Conservation (phyloP, 164 flowering plant genomes). For the Pachysandra terminalis region DNA sequence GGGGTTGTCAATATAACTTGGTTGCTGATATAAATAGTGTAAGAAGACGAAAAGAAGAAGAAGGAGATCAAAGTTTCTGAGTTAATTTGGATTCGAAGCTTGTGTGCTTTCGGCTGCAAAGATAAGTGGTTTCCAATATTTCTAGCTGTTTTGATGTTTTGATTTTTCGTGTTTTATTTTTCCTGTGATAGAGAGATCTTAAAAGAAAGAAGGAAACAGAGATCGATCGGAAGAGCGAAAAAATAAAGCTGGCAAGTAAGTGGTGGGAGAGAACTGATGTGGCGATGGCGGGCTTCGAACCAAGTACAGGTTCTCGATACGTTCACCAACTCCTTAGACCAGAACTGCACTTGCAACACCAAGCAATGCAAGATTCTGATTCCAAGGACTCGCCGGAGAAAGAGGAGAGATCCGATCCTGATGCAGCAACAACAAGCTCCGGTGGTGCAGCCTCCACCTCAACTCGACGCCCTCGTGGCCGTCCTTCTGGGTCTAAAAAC, state of each 20-base stretch:
- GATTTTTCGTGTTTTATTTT: not conserved
- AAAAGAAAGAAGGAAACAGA: not conserved
- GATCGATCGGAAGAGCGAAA: not conserved
- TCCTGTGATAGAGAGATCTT: not conserved
- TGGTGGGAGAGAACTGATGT: constrained; percentile 49
- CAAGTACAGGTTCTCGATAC: constrained; percentile 33
- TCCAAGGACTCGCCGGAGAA: constrained; percentile 23
- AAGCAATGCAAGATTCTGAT: constrained; percentile 11
- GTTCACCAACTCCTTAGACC: constrained; percentile 41
- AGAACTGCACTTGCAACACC: constrained; percentile 28
- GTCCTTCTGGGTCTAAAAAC: constrained; percentile 60
- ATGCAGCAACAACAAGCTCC: constrained; percentile 15
- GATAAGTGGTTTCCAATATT: no score
- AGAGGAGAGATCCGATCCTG: constrained; percentile 11
- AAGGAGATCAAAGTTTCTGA: no score
- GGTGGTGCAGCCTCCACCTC: constrained; percentile 8
- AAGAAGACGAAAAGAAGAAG: no score
- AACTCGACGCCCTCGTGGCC: constrained; percentile 49
- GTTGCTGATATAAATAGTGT: not conserved
- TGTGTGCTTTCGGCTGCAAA: no score
- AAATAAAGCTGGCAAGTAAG: constrained; percentile 39
- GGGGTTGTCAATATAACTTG: no score
- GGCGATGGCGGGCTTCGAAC: constrained; percentile 42
- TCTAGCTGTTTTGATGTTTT: no score
- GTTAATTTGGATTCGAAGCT: no score